Evolutionary conservation across 441 rosid genomes (phyloP).

Genomic region (Capsella rubella): DNA sequence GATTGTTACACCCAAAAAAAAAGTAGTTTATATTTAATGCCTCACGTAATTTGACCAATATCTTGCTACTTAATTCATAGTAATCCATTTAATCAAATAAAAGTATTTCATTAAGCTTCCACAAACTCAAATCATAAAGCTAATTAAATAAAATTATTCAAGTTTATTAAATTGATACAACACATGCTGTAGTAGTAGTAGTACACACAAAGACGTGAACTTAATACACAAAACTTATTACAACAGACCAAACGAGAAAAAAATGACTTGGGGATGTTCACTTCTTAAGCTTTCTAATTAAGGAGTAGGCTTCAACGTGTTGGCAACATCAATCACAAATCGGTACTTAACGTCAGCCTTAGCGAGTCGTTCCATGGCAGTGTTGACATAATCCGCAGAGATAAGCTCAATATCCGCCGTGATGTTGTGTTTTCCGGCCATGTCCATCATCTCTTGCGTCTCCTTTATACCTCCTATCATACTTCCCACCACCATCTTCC

Average conservation of each 20-base stretch:
- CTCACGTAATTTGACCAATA: not conserved
- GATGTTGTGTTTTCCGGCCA: conserved; percentile 60
- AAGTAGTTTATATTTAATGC: not conserved
- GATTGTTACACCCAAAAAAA: not conserved
- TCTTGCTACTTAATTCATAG: not conserved
- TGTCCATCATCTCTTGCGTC: conserved; percentile 62
- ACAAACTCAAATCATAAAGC: not conserved
- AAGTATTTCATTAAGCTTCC: not conserved
- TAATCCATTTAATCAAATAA: not conserved
- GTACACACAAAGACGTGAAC: conserved; percentile 15
- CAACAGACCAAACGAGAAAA: conserved; percentile 9
- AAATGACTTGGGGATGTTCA: not conserved
- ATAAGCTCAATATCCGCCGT: conserved; percentile 65
- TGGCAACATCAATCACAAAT: conserved; percentile 66
- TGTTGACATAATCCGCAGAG: conserved; percentile 55
- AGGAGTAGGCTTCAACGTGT: conserved; percentile 45
- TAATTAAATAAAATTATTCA: not conserved
- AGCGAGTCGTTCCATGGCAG: conserved; percentile 57
- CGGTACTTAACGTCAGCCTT: conserved; percentile 66
- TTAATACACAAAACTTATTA: conserved; percentile 4
- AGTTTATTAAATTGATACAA: not conserved
- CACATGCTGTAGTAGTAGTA: not conserved
- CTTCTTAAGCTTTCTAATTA: not conserved
- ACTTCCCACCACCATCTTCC: conserved; percentile 58
- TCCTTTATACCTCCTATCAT: conserved; percentile 62